Conservation (phyloP, 163 green algal species). For the Smithsoniella earleae region DNA sequence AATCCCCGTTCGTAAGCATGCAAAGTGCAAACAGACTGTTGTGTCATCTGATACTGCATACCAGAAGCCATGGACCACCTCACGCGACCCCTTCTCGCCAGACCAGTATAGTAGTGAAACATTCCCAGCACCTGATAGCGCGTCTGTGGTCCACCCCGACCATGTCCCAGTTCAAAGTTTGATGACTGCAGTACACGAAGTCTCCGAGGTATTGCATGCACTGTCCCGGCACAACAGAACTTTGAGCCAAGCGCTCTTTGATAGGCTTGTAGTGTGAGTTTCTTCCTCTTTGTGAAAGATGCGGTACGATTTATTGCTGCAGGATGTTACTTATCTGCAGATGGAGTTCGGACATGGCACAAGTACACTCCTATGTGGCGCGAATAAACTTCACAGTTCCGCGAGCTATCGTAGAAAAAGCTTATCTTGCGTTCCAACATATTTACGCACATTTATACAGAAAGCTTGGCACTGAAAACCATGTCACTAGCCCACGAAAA, state of each 20-base stretch:
- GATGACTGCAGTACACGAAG: constrained; percentile 13
- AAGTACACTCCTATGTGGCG: neutral
- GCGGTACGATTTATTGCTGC: too few relatives aligned
- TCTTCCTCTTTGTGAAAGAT: neutral
- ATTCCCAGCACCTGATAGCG: too few relatives aligned
- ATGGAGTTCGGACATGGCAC: neutral
- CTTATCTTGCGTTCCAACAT: neutral
- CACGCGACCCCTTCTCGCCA: too few relatives aligned
- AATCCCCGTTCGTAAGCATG: neutral
- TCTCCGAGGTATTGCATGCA: constrained; percentile 20
- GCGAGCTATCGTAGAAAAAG: neutral
- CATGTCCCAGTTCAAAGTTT: neutral
- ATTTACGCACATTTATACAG: neutral
- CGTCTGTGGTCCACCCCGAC: neutral
- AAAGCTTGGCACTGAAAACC: too few relatives aligned
- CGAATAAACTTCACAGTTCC: neutral
- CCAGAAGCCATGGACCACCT: too few relatives aligned
- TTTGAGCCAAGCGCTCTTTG: neutral
- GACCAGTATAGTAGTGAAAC: too few relatives aligned
- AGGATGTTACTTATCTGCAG: neutral
- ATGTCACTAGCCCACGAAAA: too few relatives aligned
- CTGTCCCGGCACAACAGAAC: neutral
- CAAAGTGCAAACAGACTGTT: too few relatives aligned
- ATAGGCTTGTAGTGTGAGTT: neutral
- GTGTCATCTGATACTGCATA: too few relatives aligned